Evolutionary conservation across 2,329 filamentous ascomycete genomes (phyloP), one percentile per base, ranked within the genome.

Genomic region (Anthostomella pinea): DNA sequence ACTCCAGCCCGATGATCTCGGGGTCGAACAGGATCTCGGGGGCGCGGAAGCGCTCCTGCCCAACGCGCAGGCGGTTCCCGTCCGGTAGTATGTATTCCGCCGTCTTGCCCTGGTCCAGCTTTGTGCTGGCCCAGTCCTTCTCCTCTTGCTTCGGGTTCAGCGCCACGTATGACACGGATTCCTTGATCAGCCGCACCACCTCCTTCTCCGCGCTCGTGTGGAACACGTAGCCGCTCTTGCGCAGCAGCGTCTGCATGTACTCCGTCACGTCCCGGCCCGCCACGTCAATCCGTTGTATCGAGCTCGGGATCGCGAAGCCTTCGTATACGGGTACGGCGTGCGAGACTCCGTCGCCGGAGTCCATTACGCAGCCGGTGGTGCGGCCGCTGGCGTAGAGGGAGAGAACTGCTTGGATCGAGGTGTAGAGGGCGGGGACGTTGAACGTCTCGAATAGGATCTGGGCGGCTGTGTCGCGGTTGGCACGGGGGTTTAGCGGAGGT

Each of bases 151-250:
- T 84, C 6, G 93, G 90, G 62, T 97, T 90, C 34, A 86, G 69
- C 16, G 93, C 89, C 24, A 98, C 85, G 62, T 97, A 98, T 39
- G 87, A 85, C 30, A 88, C 84, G 58, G 86, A 87, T 73, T 98
- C 93, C 70, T 98, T 98, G 69, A 98, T 96, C 64, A 88, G 77
- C 49, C 91, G 81, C 39, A 98, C 93, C n/a, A 96, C 89, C 68
- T 98, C 93, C 70, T 98, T 98, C 73, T 98, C 93, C 9, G 93
- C 93, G 60, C 89, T 96, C 13, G 93, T 98, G 67, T 97, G 91
- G 63, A 98, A 95, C 13, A 96, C 81, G 60, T 93, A 88, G 32
- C 93, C 93, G 53, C 83, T 87, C 73, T 96, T 97, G 57, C 93
- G 79, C 51, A 98, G 72, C 52, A 97, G 69, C 42, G 85, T 82